Evolutionary conservation across 106 monocot species (phyloP), one percentile per base, ranked within the genome.

Genomic region (Amphibolis antarctica): DNA sequence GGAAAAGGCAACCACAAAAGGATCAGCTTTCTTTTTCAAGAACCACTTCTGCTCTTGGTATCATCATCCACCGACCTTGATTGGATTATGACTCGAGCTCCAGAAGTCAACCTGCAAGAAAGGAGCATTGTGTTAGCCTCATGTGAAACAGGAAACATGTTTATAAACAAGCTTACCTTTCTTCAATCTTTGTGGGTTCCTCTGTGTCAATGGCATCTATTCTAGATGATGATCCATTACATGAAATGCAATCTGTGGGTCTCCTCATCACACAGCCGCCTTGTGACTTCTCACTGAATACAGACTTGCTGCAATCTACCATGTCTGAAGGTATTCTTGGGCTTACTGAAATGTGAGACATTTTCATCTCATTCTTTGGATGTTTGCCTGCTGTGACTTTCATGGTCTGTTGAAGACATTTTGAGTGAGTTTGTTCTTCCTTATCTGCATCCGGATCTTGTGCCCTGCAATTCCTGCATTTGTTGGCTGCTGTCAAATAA

Each of bases 1-100:
- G 36, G 7, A 36, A 36, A 36, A 4, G 36, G 36, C 36, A 36
- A 36, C 7, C 4, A 36, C 36, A 36, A 36, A n/a, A 36, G 36
- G 36, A 36, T 36, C 36, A 7, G 36, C 7, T 36, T 36, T n/a
- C n/a, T n/a, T 7, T 36, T 36, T 36, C 36, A 36, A 4, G 36
- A 36, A 36, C 36, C 4, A 36, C 4, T 36, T 2, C 36, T 4
- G 36, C 36, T 19, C 30, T 27, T 30, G 30, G 11, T 59, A 29
- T 59, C 58, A 59, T 27, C 58, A 59, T 30, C 15, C 6, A 28
- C 4, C 7, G 17, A 0, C 4, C 58, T 59, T 59, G 29, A 13
- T 29, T 59, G 61, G 4, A 61, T 61, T 42, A 42, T 61, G 20
- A 61, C 28, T 22, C 43, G 30, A 61, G 61, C 61, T 42, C 61